Conservation (phyloP, 345 rosid species). For the Acer negundo region DNA sequence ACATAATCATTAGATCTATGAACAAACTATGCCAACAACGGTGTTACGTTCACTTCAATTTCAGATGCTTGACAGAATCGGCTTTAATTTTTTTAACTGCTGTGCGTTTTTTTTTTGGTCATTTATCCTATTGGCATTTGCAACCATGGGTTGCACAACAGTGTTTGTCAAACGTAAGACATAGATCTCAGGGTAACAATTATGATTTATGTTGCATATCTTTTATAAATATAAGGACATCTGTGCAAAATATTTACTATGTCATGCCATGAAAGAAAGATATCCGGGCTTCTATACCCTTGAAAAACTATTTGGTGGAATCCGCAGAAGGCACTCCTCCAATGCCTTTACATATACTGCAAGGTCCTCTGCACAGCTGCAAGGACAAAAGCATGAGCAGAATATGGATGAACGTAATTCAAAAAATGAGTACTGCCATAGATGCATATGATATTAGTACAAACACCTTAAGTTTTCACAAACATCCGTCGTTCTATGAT, state of each 20-base stretch:
- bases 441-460: background rate
- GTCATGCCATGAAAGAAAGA: slow-evolving; percentile 8
- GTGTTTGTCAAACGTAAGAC: background rate
- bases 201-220: background rate
- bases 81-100: background rate
- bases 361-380: slow-evolving; percentile 78
- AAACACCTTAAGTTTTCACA: background rate
- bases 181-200: background rate
- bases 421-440: background rate
- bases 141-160: background rate
- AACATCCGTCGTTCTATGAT: slow-evolving; percentile 2
- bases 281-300: slow-evolving; percentile 48
- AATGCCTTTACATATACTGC: slow-evolving; percentile 68
- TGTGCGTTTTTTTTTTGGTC: background rate
- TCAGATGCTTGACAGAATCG: background rate
- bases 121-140: background rate
- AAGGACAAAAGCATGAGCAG: slow-evolving; percentile 24
- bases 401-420: slow-evolving; percentile 3
- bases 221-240: background rate
- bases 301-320: slow-evolving; percentile 83
- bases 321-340: slow-evolving; percentile 63
- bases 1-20: background rate
- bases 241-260: background rate
- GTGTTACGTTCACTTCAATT: background rate
- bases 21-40: background rate